phyloP scores from a whole-genome alignment of 2,329 filamentous ascomycete genomes.

The Teratosphaeria zuluensis region DNA sequence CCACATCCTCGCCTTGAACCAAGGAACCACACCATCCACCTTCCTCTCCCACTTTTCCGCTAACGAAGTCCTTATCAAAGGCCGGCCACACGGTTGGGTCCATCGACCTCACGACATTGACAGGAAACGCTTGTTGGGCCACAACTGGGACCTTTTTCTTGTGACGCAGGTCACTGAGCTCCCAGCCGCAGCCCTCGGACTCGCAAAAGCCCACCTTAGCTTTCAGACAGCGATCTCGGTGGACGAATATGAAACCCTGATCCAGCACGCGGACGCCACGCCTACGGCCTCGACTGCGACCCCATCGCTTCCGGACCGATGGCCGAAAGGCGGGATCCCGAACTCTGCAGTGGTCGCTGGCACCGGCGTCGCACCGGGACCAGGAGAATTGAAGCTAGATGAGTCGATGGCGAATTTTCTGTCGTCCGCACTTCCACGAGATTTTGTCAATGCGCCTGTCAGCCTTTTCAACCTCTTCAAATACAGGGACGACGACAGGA shows the following conservation, averaged over 20 bases:
- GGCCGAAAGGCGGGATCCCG: neutral
- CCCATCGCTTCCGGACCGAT: neutral
- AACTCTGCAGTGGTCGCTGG: neutral
- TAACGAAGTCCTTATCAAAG: neutral
- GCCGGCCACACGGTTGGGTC: neutral
- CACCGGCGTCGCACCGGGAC: neutral
- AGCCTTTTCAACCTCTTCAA: conserved; percentile 16
- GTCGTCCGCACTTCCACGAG: conserved; percentile 3
- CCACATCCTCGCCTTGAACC: neutral
- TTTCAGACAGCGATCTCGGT: neutral
- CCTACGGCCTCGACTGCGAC: neutral
- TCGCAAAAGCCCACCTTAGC: neutral
- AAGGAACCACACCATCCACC: neutral
- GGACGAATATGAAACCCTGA: neutral
- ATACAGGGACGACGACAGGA: conserved; percentile 7
- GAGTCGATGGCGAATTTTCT: conserved; percentile 7
- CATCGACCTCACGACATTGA: neutral
- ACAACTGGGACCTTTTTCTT: neutral
- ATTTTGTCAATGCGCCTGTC: conserved; percentile 3
- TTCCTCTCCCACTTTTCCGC: neutral
- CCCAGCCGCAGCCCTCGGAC: neutral
- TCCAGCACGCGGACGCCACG: neutral
- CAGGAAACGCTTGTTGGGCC: neutral
- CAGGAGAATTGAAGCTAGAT: conserved; percentile 10
- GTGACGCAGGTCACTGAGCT: neutral